Conservation (phyloP, 2,329 filamentous ascomycete species). For the Sporothrix inflata region DNA sequence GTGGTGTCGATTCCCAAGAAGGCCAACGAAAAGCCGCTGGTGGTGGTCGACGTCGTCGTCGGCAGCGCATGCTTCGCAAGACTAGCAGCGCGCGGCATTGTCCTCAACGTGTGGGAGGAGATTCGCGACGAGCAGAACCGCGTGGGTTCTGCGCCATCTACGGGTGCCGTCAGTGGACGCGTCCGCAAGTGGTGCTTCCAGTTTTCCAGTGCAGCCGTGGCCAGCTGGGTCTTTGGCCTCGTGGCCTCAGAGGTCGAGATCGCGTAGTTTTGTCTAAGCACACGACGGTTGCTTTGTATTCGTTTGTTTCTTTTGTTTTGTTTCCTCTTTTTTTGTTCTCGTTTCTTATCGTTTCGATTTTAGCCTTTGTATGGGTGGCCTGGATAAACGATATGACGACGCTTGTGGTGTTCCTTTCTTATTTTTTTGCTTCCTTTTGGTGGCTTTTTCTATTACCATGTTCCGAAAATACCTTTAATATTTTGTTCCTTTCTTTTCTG, state of each 20-base stretch:
- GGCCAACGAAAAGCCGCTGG: slow-evolving; percentile 57
- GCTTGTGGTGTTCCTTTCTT: not conserved
- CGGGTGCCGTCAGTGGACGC: slow-evolving; percentile 56
- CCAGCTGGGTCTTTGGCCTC: slow-evolving; percentile 59
- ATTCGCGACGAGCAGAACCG: slow-evolving; percentile 65
- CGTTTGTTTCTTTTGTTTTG: not conserved
- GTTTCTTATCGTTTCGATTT: not conserved
- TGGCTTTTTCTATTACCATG: not conserved
- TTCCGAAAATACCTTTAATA: not conserved
- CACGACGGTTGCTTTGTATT: not conserved
- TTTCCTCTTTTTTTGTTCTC: not conserved
- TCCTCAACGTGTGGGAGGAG: slow-evolving; percentile 85
- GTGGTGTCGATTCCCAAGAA: slow-evolving; percentile 72
- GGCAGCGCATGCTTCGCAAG: slow-evolving; percentile 83
- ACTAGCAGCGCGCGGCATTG: slow-evolving; percentile 82
- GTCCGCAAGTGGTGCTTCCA: slow-evolving; percentile 69
- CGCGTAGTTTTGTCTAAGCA: not conserved
- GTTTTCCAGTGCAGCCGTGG: slow-evolving; percentile 57
- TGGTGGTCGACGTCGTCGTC: slow-evolving; percentile 80
- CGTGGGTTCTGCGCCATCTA: slow-evolving; percentile 55
- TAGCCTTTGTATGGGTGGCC: not conserved
- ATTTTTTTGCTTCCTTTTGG: not conserved
- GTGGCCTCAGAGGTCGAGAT: slow-evolving; percentile 59
- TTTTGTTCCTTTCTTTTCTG: not conserved
- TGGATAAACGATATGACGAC: slow-evolving; percentile 17